Evolutionary conservation across 148 eudicot species (phyloP), one percentile per base, ranked within the genome.

Genomic region (Polygonum maritimum): DNA sequence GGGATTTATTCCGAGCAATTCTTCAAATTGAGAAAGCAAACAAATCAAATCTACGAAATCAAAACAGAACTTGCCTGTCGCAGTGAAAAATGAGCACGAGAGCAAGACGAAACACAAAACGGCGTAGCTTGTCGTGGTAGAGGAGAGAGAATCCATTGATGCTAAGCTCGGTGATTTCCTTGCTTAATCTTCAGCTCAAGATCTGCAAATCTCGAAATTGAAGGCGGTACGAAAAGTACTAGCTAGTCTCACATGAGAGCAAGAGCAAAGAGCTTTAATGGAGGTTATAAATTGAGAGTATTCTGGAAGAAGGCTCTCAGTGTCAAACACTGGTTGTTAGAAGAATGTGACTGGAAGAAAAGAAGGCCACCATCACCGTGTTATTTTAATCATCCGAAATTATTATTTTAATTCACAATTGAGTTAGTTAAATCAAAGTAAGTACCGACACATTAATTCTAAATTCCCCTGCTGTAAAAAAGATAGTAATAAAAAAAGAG

Each of bases 71-170:
- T 79, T 73, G 78, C 88, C 88, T 49, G 83, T 75, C 3, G 80
- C 73, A 75, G 81, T 83, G 58, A 83, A 71, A 74, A 77, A 31
- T 19, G 78, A 81, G 81, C 60, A 79, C 21, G 77, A 79, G 74
- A 80, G 60, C 75, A 79, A 49, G 78, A 82, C 39, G 2, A 75
- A n/a, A 69, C 81, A 0, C 47, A 85, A 75, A 65, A 74, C 8
- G 65, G 86, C 77, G 80, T 78, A 79, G 40, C 81, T 80, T 48
- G 48, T 13, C 48, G 19, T 38, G 44, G 62, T 77, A 16, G 16
- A 22, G 9, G 81, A 75, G 5, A 74, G 62, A 75, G 83, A 77
- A 76, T 79, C 84, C 86, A 86, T 86, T 79, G 69, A 76, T 31
- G 60, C 69, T 60, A 47, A 45, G 4, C 55, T 48, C 41, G 7